Percentiles rank a stretch among this genome's conserved stretches.
phyloP scores from a whole-genome alignment of 2,329 filamentous ascomycete species.

The Aspergillus novoparasiticus region DNA sequence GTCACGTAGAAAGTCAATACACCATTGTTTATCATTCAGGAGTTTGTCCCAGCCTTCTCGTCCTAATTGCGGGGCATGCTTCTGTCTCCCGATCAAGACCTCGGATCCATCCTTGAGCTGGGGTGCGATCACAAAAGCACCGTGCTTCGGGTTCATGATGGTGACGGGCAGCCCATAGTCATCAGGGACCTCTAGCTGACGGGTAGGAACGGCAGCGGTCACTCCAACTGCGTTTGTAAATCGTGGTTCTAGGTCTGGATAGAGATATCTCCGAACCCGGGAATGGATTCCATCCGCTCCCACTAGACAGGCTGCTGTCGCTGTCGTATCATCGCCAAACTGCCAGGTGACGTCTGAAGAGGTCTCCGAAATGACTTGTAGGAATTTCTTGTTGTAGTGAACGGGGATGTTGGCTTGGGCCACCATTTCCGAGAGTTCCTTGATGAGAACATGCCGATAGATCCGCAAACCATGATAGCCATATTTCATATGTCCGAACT shows the following conservation, averaged over 20 bases:
- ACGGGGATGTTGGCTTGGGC: slow-evolving; percentile 42
- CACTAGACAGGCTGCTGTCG: slow-evolving; percentile 50
- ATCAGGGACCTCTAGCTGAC: slow-evolving; percentile 39
- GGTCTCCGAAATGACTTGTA: slow-evolving; percentile 45
- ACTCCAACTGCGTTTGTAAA: slow-evolving; percentile 55
- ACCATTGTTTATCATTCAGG: slow-evolving; percentile 43
- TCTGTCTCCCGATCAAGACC: slow-evolving; percentile 52
- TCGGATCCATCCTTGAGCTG: slow-evolving; percentile 54
- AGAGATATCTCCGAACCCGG: slow-evolving; percentile 54
- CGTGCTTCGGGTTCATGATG: slow-evolving; percentile 44
- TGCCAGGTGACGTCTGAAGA: slow-evolving; percentile 47
- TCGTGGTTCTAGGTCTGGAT: slow-evolving; percentile 51
- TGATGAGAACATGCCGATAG: slow-evolving; percentile 56
- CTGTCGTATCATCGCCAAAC: slow-evolving; percentile 51
- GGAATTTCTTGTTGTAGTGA: slow-evolving; percentile 53
- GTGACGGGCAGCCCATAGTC: slow-evolving; percentile 48
- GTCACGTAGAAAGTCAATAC: slow-evolving; percentile 39
- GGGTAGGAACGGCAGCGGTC: slow-evolving; percentile 40
- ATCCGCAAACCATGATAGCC: slow-evolving; percentile 59
- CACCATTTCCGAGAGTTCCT: slow-evolving; percentile 49
- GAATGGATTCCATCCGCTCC: slow-evolving; percentile 65
- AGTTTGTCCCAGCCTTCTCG: slow-evolving; percentile 48
- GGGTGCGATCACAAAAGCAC: slow-evolving; percentile 55
- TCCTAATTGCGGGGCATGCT: slow-evolving; percentile 40
- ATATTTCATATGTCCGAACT: slow-evolving; percentile 54